Percentiles rank a stretch among this genome's conserved stretches.
Evolutionary conservation across 768 basidiomycete species (phyloP).

Genomic region (Boletus speciosus): DNA sequence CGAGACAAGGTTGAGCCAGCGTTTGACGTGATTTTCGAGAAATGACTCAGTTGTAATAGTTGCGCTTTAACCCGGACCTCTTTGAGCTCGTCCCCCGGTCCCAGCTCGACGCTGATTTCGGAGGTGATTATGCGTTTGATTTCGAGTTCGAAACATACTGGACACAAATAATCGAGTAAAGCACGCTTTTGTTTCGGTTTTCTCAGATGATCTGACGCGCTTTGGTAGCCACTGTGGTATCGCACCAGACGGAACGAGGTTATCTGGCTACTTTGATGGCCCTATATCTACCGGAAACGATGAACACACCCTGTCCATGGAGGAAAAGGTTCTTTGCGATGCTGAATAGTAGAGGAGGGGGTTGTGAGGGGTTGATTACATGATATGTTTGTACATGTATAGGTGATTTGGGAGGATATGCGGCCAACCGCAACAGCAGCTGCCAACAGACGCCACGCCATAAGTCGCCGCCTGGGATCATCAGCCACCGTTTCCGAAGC

Average conservation of each 20-base stretch:
- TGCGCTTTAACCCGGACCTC: slow-evolving; percentile 87
- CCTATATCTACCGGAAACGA: not conserved
- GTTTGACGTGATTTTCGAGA: not conserved
- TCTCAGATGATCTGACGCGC: not conserved
- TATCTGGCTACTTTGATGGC: slow-evolving; percentile 31
- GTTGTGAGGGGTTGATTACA: slow-evolving; percentile 17
- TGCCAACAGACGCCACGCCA: slow-evolving; percentile 24
- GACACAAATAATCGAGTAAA: slow-evolving; percentile 71
- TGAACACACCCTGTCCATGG: not conserved
- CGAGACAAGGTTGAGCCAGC: slow-evolving; percentile 64
- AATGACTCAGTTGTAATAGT: slow-evolving; percentile 38
- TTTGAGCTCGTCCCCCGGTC: slow-evolving; percentile 66
- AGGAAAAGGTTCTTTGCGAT: not conserved
- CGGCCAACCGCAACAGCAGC: slow-evolving; percentile 15
- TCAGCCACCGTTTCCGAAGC: slow-evolving; percentile 27
- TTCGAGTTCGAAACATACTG: slow-evolving; percentile 76
- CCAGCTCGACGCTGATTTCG: slow-evolving; percentile 82
- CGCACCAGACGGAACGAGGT: slow-evolving; percentile 51
- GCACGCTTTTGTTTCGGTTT: not conserved
- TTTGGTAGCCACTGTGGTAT: slow-evolving; percentile 52
- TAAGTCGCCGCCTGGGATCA: slow-evolving; percentile 23
- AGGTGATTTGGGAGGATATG: not conserved
- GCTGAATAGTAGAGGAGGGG: not conserved
- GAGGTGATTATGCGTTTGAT: slow-evolving; percentile 69
- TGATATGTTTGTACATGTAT: slow-evolving; percentile 24